Evolutionary conservation across 163 green algal species (phyloP), one percentile per base, ranked within the genome.

Genomic region (Chloromonas sp.): DNA sequence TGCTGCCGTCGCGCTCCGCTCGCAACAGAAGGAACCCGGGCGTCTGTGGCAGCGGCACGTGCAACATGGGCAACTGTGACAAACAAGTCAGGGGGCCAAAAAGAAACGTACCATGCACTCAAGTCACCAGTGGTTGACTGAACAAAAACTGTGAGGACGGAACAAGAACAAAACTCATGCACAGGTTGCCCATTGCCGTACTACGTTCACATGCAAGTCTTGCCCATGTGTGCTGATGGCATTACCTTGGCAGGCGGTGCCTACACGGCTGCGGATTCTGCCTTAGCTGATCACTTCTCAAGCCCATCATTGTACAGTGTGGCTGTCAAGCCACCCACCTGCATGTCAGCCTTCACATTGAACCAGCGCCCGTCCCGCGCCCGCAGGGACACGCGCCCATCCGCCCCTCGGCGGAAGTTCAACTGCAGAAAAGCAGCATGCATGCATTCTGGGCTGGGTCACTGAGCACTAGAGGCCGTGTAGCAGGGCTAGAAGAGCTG

Each of bases 1-100:
- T 82, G 60, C 0, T 59, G 61, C 87, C 84, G 1, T 77, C 61
- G 70, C 77, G 5, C 60, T 82, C 60, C 11, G 86, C 84, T 14
- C 84, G 82, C n/a, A 88, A 70, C 70, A 90, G 76, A 61, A 90
- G 60, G 84, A 90, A 90, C 60, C 87, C 87, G 15, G 87, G 87
- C 0, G 84, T 36, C 71, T 79, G 71, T 14, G 13, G 11, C 71
- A 79, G 2, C 11, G 66, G 36, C 36, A 36, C 11, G 66, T 8
- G 66, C 66, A 76, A n/a, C 66, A 76, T 11, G 8, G 11, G 66
- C 66, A 76, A 8, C 66, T 8, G 8, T 76, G 66, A n/a, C 66
- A 76, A 76, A 76, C 66, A 76, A 8, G 11, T n/a, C 66, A 76
- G 5, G 8, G 5, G 8, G 11, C 66, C 66, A 76, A n/a, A 8